A percentile compares a stretch with the other conserved stretches of the same genome.
These are phyloP conservation scores for Odonthalia washingtoniensis DNA, from an alignment of 31 red algal species.

Conservation along the genomic window DNA sequence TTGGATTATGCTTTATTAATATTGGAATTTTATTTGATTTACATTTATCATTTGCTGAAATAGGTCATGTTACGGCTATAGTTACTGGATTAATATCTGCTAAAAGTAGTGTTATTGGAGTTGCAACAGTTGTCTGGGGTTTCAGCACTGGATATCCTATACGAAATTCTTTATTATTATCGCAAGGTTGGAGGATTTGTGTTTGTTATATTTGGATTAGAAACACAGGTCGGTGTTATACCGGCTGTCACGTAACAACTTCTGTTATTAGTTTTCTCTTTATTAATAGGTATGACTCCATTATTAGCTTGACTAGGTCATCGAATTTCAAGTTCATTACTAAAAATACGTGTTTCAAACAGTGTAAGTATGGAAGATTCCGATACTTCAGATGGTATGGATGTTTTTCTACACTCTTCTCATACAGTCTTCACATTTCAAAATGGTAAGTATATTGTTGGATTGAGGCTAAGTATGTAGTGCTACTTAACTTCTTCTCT, in stretches of 20 bases:
- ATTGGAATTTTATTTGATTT: constrained; percentile 96
- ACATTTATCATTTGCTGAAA: constrained; percentile 75
- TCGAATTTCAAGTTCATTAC: constrained; percentile 72
- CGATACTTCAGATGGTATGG: constrained; percentile 85
- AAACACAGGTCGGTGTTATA: constrained; percentile 75
- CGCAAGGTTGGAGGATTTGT: constrained; percentile 99
- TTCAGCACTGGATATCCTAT: constrained; percentile 80
- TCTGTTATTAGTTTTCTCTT: constrained; percentile 83
- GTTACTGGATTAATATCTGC: constrained; percentile 83
- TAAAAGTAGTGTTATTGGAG: constrained; percentile 89
- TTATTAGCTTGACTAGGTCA: constrained; percentile 73
- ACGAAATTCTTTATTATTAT: constrained; percentile 85
- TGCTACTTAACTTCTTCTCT: no score
- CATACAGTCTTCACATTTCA: no score
- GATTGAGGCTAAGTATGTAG: no score
- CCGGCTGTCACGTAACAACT: constrained; percentile 79
- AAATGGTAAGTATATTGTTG: no score
- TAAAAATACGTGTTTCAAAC: constrained; percentile 85
- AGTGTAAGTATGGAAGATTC: constrained; percentile 90
- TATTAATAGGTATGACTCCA: constrained; percentile 94
- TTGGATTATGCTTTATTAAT: constrained; percentile 99
- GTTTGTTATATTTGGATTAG: constrained; percentile 95
- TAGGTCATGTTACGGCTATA: constrained; percentile 70
- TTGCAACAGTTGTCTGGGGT: constrained; percentile 73
- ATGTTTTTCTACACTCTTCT: no score